Conservation (phyloP, 2,329 filamentous ascomycete genomes). For the Colletotrichum tamarilloi region DNA sequence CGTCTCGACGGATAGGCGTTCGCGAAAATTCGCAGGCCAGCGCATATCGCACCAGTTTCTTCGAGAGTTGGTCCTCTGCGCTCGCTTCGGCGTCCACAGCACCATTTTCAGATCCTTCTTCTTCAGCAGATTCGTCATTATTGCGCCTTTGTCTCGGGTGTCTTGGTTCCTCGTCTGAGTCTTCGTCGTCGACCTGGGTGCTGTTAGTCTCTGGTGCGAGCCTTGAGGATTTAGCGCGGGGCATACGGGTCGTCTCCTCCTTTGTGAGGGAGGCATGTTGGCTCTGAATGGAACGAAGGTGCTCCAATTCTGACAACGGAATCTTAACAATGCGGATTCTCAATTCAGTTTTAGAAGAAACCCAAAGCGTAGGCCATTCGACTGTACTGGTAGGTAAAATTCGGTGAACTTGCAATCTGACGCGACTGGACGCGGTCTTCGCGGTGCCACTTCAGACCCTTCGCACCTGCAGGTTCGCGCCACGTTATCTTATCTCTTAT, state of each 20-base stretch:
- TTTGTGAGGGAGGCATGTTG: slow-evolving; percentile 46
- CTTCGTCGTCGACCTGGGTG: slow-evolving; percentile 43
- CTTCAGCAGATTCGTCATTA: slow-evolving; percentile 44
- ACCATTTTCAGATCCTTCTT: slow-evolving; percentile 49
- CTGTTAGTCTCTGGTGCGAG: slow-evolving; percentile 5
- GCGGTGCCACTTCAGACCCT: slow-evolving; percentile 20
- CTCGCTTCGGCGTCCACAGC: slow-evolving; percentile 47
- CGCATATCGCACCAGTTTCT: slow-evolving; percentile 76
- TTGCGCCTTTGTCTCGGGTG: slow-evolving; percentile 46
- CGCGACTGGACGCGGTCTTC: slow-evolving; percentile 21
- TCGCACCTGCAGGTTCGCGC: not conserved
- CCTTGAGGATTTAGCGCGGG: not conserved
- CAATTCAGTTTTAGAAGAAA: not conserved
- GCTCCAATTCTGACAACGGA: too few species aligned
- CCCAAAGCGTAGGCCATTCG: not conserved
- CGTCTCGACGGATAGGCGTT: slow-evolving; percentile 68
- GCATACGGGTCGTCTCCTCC: slow-evolving; percentile 47
- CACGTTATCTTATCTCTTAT: slow-evolving; percentile 35
- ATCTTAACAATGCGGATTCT: too few species aligned
- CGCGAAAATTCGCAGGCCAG: slow-evolving; percentile 74
- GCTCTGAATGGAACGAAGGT: too few species aligned
- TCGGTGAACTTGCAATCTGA: not conserved
- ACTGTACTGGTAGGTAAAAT: not conserved
- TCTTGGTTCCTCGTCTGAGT: slow-evolving; percentile 45
- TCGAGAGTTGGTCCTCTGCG: slow-evolving; percentile 65